Conservation (phyloP, 176 grass and related monocot species). For the Musa acuminata region DNA sequence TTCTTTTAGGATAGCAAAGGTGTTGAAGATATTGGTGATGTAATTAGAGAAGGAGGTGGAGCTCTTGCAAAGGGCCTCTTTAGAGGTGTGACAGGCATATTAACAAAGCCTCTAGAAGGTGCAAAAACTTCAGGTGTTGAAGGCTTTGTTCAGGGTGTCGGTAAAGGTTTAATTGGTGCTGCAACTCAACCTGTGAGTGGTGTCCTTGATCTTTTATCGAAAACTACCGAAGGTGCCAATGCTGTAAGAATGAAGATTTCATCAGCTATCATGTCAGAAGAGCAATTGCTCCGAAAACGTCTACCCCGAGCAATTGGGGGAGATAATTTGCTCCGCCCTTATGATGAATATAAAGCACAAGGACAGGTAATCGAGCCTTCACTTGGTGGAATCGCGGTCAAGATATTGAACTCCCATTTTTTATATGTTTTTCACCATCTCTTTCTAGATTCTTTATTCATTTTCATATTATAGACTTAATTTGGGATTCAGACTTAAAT, state of each 20-base stretch:
- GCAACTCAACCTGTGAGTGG: constrained; percentile 96
- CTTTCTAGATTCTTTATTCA: not conserved
- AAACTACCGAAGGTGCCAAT: constrained; percentile 99
- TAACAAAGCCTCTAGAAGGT: constrained; percentile 95
- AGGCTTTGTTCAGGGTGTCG: constrained; percentile 92
- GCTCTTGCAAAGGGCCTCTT: constrained; percentile 91
- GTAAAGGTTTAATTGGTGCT: constrained; percentile 92
- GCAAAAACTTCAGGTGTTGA: constrained; percentile 95
- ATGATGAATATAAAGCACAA: constrained; percentile 75
- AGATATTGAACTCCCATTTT: too few relatives aligned
- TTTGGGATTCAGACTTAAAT: not conserved
- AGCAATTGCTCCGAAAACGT: constrained; percentile 68
- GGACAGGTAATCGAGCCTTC: constrained; percentile 58
- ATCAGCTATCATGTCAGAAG: constrained; percentile 93
- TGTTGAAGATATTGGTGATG: constrained; percentile 93
- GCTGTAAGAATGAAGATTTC: constrained; percentile 96
- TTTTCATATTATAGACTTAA: constrained; percentile 17
- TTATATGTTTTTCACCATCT: too few relatives aligned
- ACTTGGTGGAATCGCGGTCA: not conserved
- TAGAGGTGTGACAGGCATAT: constrained; percentile 95
- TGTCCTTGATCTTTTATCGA: constrained; percentile 91
- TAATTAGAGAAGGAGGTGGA: constrained; percentile 94
- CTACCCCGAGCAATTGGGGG: constrained; percentile 77
- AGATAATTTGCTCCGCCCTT: constrained; percentile 82
- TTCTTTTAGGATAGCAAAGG: constrained; percentile 88